Base-by-base conservation (phyloP, 2,329 filamentous ascomycete species). In the Pezicula carpinea region DNA sequence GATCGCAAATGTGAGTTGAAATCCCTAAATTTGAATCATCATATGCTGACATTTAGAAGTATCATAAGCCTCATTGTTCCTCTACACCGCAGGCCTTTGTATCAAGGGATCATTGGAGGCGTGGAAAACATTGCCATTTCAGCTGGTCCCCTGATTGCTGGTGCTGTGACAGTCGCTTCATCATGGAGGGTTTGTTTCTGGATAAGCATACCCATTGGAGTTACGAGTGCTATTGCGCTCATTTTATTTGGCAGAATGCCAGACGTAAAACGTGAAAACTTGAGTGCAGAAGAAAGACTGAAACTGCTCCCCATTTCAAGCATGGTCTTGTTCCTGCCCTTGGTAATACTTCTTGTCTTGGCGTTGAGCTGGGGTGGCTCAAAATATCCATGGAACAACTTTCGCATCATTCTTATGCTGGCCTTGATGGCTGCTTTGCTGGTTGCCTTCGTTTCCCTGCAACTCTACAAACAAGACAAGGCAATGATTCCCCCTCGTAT, bases 401-500 rank as follows among this genome's bases (percentile, higher is more conserved):
- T 54, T 8, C 62, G 63, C 21, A 63, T 67, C 39, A 64, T 69
- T 39, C 60, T 58, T 17, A 57, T 69, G 1, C 59, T 69, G 40
- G 56, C 65, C 35, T 39, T 68, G 5, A 51, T 50, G 3, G 52
- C 38, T 1, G 39, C 65, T 19, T 61, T 68, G 13, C 49, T 57
- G 6, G 46, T 58, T 2, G 45, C 61, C 10, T 62, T 66, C 29
- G 41, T 54, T 7, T 35, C 45, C 6, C 54, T 70, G 17, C 69
- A 71, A 50, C 52, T 66, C 49, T 63, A 59, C 50, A 60, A 65
- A 43, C 56, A 58, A 22, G 66, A 70, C 14, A 59, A 56, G n/a
- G 69, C 69, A 1, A 70, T 67, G 3, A 55, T 72, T 11, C 69
- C 69, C 5, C 61, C 63, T 13, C 63, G 64, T 5, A 65, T 72